Evolutionary conservation across 768 basidiomycete species (phyloP), one percentile per base, ranked within the genome.

Genomic region (Lanmaoa pseudosensibilis): DNA sequence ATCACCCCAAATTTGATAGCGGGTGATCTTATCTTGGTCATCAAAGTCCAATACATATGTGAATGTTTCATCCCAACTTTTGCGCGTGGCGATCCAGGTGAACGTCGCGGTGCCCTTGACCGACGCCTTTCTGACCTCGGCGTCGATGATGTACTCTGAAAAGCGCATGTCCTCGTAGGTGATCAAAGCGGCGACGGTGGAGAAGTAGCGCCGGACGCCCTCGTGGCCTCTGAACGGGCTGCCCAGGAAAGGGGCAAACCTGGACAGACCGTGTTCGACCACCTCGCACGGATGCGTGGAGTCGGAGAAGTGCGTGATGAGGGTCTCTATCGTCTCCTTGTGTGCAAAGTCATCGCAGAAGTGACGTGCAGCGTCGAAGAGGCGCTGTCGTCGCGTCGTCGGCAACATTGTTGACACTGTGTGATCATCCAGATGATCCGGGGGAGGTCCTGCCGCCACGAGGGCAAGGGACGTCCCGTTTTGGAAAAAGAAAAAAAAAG

Each of bases 1-100:
- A 68, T 88, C 86, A 12, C 83, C 83, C 85, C 86, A 88, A 2
- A 87, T 77, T 63, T 87, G 81, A 75, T 85, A 86, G 41, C 77
- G 73, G 23, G 73, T 73, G n/a, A 88, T 73, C 68, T 81, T 86
- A 52, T 70, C 64, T 30, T 78, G 76, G 23, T 81, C 75, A 52
- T 86, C 85, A 64, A 86, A 86, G 65, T 83, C 82, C 58, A 87
- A 68, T 18, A 80, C 74, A 61, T 86, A 86, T 10, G 74, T 70
- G 61, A 87, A 88, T 16, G 74, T 77, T 73, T 87, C 86, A 27
- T 82, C 70, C 86, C 86, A 87, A 46, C 75, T 76, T 65, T 86
- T 74, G 43, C 67, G 63, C 5, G 81, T 82, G 57, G 74, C 70
- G 54, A 63, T 66, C 86, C 86, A 87, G 2, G 77, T 82, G 68